These are phyloP conservation scores for Dendrostoma leiphaemia DNA, from an alignment of 2,329 filamentous ascomycete species.

Conservation along the genomic window DNA sequence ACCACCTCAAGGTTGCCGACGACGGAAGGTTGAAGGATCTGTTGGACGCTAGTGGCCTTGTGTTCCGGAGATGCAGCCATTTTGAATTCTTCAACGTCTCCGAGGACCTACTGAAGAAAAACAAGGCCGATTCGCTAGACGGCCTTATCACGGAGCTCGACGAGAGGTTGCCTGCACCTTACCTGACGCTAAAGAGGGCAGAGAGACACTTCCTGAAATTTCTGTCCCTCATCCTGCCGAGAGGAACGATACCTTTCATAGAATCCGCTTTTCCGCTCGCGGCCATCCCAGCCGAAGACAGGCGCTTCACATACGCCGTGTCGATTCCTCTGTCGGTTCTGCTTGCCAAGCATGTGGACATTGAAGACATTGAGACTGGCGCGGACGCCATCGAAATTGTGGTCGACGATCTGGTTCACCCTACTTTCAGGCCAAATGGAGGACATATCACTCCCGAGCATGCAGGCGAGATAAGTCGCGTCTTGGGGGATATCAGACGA, in stretches of 20 bases:
- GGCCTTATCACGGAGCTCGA: constrained; percentile 30
- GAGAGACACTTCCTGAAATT: constrained; percentile 71
- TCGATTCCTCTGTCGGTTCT: constrained; percentile 60
- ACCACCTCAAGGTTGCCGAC: constrained; percentile 58
- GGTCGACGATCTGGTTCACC: constrained; percentile 39
- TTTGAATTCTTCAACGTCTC: constrained; percentile 76
- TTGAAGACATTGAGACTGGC: constrained; percentile 65
- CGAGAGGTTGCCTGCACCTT: constrained; percentile 50
- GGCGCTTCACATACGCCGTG: constrained; percentile 66
- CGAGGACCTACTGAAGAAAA: constrained; percentile 37
- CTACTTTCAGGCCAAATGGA: constrained; percentile 13
- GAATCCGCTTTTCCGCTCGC: constrained; percentile 66
- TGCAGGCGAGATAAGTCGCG: constrained; percentile 53
- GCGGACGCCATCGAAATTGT: constrained; percentile 66
- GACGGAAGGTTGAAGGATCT: constrained; percentile 56
- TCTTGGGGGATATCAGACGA: constrained; percentile 59
- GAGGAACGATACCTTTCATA: constrained; percentile 53
- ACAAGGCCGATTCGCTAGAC: constrained; percentile 30
- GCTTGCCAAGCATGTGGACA: constrained; percentile 50
- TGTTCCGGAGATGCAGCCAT: constrained; percentile 67
- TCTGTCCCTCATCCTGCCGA: constrained; percentile 57
- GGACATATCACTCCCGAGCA: constrained; percentile 29
- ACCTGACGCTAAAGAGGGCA: constrained; percentile 65
- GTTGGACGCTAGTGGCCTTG: constrained; percentile 52
- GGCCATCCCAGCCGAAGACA: constrained; percentile 56